Percentiles rank a stretch among this genome's conserved stretches.
Conservation (phyloP, 2,329 filamentous ascomycete species). For the Sordariomycetes sp. region DNA sequence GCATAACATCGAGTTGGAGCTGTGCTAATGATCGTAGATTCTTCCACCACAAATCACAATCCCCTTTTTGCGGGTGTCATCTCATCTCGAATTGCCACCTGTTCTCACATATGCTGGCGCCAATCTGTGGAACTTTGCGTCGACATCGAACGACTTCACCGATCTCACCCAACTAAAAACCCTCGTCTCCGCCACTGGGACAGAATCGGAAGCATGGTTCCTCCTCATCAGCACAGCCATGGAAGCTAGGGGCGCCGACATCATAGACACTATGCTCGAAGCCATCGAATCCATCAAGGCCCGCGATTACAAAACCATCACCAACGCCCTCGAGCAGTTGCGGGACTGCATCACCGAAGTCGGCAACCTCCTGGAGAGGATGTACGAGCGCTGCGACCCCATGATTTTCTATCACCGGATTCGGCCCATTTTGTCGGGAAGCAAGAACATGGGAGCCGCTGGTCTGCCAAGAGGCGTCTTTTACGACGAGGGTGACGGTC, state of each 20-base stretch:
- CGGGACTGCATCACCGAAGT: conserved; percentile 60
- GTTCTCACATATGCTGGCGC: conserved; percentile 85
- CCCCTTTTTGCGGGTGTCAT: conserved; percentile 64
- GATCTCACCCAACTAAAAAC: conserved; percentile 61
- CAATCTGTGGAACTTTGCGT: conserved; percentile 78
- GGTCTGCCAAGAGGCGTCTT: conserved; percentile 77
- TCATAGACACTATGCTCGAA: conserved; percentile 68
- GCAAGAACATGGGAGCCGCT: conserved; percentile 82
- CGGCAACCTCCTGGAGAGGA: conserved; percentile 59
- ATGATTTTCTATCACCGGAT: conserved; percentile 85
- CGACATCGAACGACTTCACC: conserved; percentile 43
- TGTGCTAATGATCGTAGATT: conserved; percentile 23
- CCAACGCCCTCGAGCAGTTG: conserved; percentile 54
- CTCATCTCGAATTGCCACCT: conserved; percentile 70
- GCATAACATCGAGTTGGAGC: neutral
- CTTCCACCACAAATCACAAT: conserved; percentile 70
- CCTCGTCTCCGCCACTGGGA: conserved; percentile 79
- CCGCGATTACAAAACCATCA: conserved; percentile 52
- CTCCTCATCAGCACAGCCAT: conserved; percentile 84
- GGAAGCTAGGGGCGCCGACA: conserved; percentile 67
- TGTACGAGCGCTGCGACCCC: conserved; percentile 85
- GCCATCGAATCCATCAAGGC: conserved; percentile 62
- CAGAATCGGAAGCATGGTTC: conserved; percentile 90
- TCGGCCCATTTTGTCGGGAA: conserved; percentile 79
- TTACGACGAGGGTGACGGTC: conserved; percentile 66